Conservation (phyloP, 2,329 filamentous ascomycete species). For the Hypoxylon sp. region DNA sequence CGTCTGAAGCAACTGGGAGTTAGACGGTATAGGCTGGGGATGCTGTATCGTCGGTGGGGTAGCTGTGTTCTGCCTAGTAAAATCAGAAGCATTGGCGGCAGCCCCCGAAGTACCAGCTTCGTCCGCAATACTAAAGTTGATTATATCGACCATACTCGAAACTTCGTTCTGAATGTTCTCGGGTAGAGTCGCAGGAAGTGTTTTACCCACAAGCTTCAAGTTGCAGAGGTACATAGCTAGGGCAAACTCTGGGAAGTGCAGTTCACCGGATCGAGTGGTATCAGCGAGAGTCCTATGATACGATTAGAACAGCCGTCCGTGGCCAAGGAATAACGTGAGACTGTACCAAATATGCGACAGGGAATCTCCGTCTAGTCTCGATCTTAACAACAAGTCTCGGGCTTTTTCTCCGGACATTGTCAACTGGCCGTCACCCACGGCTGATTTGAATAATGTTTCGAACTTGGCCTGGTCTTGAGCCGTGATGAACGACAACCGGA, state of each 20-base stretch:
- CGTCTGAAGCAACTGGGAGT: slow-evolving; percentile 70
- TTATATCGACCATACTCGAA: slow-evolving; percentile 99
- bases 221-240: slow-evolving; percentile 99
- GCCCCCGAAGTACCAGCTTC: slow-evolving; percentile 68
- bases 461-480: slow-evolving; percentile 96
- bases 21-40: slow-evolving; percentile 81
- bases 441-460: slow-evolving; percentile 96
- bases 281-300: slow-evolving; percentile 83
- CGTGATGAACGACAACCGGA: slow-evolving; percentile 95
- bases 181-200: slow-evolving; percentile 79
- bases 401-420: slow-evolving; percentile 95
- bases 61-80: slow-evolving; percentile 67
- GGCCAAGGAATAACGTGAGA: slow-evolving; percentile 6
- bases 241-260: slow-evolving; percentile 97
- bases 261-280: slow-evolving; percentile 94
- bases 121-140: slow-evolving; percentile 91
- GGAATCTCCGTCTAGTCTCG: slow-evolving; percentile 86
- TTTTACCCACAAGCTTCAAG: slow-evolving; percentile 87
- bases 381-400: slow-evolving; percentile 87
- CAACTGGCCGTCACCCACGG: slow-evolving; percentile 84
- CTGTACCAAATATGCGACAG: slow-evolving; percentile 91
- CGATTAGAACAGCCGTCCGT: slow-evolving; percentile 42
- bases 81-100: slow-evolving; percentile 76
- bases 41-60: slow-evolving; percentile 71
- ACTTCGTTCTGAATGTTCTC: slow-evolving; percentile 95